Evolutionary conservation across 164 flowering plant species (phyloP), one percentile per base, ranked within the genome.

Genomic region (Magnolia sinica): DNA sequence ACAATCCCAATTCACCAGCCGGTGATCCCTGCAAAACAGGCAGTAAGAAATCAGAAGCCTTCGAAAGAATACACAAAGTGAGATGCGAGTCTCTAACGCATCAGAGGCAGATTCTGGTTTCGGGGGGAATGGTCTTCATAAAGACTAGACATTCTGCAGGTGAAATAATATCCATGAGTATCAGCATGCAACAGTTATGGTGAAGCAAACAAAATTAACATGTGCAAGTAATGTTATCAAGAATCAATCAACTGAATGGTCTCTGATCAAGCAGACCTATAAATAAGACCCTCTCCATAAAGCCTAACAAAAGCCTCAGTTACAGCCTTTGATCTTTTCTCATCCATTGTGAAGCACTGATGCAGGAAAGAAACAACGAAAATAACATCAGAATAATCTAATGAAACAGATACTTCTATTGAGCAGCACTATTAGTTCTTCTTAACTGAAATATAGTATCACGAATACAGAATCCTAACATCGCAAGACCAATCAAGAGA

Each of bases 401-500:
- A 24, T 22, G 29, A 37, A 61, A 7, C 31, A 67, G 13, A 23
- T 13, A 23, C 9, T 67, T 67, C 16, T 27, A n/a, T 16, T 9
- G n/a, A 7, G 14, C 14, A 52, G 14, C 10, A 9, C 1, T 14
- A 52, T 52, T 8, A 52, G 59, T 52, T 52, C 59, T 1, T 52
- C 14, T 8, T 9, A 9, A 52, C 37, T 58, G 22, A 74, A 63
- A 70, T 10, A 8, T 68, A 52, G 9, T 13, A n/a, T 14, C 71
- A 7, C 7, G 9, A 27, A n/a, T 45, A 13, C 2, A 14, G 67
- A 76, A 70, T 68, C 8, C 76, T 76, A 80, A 96, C 98, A 94
- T 96, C 97, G 68, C 98, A 97, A 4, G 99, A 88, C 99, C 99
- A 96, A 81, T 96, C 99, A 78, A 94, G 91, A 80, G 99, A 91